Evolutionary conservation across 768 basidiomycete genomes (phyloP).

Genomic region (Xerocomellus amylosporus): DNA sequence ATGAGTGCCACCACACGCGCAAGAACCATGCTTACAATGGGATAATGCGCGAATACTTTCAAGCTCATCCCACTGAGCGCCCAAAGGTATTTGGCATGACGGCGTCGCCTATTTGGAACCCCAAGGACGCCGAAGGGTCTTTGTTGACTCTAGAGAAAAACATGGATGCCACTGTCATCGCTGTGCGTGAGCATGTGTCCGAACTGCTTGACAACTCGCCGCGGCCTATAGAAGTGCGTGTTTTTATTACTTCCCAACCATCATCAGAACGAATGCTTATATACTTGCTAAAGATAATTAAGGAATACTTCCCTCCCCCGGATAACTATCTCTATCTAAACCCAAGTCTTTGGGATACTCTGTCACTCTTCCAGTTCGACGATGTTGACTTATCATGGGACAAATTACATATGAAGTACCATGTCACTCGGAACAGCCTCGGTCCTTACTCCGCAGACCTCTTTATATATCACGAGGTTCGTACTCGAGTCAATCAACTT

Average conservation of each 20-base stretch:
- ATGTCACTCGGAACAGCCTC: slow-evolving; percentile 56
- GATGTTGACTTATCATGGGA: slow-evolving; percentile 51
- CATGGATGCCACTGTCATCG: slow-evolving; percentile 70
- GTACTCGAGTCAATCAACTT: slow-evolving; percentile 44
- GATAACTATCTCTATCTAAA: slow-evolving; percentile 54
- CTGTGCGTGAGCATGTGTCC: slow-evolving; percentile 64
- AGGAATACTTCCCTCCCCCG: slow-evolving; percentile 54
- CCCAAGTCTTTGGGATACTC: slow-evolving; percentile 51
- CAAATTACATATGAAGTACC: slow-evolving; percentile 61
- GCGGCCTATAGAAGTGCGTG: slow-evolving; percentile 60
- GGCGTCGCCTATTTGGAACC: slow-evolving; percentile 85
- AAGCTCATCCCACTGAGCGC: slow-evolving; percentile 39
- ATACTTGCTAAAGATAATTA: slow-evolving; percentile 44
- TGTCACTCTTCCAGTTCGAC: slow-evolving; percentile 40
- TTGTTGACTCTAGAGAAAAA: slow-evolving; percentile 64
- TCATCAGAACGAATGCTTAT: slow-evolving; percentile 1
- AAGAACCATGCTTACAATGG: slow-evolving; percentile 58
- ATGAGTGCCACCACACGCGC: slow-evolving; percentile 56
- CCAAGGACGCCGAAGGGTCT: slow-evolving; percentile 62
- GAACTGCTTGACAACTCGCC: slow-evolving; percentile 65
- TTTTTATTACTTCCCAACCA: neutral
- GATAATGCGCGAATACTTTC: slow-evolving; percentile 58
- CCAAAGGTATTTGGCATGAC: slow-evolving; percentile 94
- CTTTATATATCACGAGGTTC: slow-evolving; percentile 62
- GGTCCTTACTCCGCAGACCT: slow-evolving; percentile 76